Base-by-base conservation (phyloP, 2,329 filamentous ascomycete species). In the Raffaelea albimanens region DNA sequence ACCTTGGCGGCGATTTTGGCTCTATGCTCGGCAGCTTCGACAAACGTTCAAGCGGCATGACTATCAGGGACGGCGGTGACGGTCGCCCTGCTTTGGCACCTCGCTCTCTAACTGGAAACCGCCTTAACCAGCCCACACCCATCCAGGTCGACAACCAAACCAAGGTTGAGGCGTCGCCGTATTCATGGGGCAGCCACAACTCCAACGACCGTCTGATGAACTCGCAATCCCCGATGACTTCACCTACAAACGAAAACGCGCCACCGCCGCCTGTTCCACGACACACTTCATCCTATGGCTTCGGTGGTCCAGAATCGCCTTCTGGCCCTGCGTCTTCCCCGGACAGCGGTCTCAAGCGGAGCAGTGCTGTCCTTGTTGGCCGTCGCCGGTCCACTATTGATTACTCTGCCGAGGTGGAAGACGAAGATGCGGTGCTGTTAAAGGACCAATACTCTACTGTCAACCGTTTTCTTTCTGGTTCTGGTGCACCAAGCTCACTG, bases 1-100 rank as follows among this genome's bases (percentile, higher is more conserved):
- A 80, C 55, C 58, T 81, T 43, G 77, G 77, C 16, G 71, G 75
- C 42, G 76, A 80, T 55, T 76, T 80, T 52, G 69, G 72, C 50
- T 75, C 68, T 48, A 76, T 80, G 71, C 68, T 80, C 38, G 67
- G 78, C 43, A 67, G 64, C n/a, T 75, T 76, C 43, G 74, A 77
- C 52, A 79, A 79, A 60, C 66, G 75, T 50, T 65, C 70, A 20
- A 75, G 74, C 55, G 65, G 69, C 43, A 63, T 63, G n/a, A 75
- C 73, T 4, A 51, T 74, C 47, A 70, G 61, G 36, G 61, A 65
- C 19, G 66, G 68, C 31, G 61, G 62, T 11, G 53, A 59, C 9
- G 61, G 64, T 18, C 64, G 66, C 22, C 59, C 61, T 20, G 55
- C 57, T 4, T 46, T 62, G 45, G 59, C 56, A 14, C 61, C 66